These are phyloP conservation scores for Suillus decipiens DNA, from an alignment of 768 basidiomycete species.

Conservation along the genomic window DNA sequence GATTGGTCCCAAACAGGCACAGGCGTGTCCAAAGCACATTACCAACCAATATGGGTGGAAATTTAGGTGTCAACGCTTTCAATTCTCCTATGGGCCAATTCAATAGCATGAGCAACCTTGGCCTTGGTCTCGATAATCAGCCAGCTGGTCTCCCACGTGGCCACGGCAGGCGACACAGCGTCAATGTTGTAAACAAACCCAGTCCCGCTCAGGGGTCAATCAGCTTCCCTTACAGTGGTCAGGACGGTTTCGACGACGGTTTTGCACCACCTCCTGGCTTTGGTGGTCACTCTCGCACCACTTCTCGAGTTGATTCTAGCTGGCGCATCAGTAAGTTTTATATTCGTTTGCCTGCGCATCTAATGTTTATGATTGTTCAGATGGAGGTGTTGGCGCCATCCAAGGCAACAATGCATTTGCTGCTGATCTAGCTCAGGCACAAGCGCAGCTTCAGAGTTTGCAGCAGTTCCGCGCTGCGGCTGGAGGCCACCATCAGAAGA, in stretches of 20 bases:
- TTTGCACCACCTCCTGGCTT: conserved; percentile 61
- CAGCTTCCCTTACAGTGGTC: conserved; percentile 49
- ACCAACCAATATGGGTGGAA: conserved; percentile 54
- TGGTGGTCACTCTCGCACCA: conserved; percentile 73
- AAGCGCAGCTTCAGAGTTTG: conserved; percentile 93
- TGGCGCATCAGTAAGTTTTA: conserved; percentile 83
- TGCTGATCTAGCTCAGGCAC: conserved; percentile 92
- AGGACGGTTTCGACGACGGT: conserved; percentile 80
- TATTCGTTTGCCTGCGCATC: neutral
- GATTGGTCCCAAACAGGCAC: conserved; percentile 71
- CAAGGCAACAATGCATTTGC: conserved; percentile 65
- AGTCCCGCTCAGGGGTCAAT: conserved; percentile 48
- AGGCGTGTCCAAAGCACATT: conserved; percentile 87
- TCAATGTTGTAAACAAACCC: conserved; percentile 86
- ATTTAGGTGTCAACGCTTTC: conserved; percentile 41
- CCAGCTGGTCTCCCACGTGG: conserved; percentile 71
- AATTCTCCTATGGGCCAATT: conserved; percentile 63
- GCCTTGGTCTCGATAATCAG: conserved; percentile 66
- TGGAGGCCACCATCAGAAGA: conserved; percentile 93
- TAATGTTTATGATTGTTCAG: conserved; percentile 1
- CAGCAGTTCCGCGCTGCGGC: conserved; percentile 97
- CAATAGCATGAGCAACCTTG: conserved; percentile 49
- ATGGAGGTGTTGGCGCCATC: conserved; percentile 67
- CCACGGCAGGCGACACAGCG: conserved; percentile 88
- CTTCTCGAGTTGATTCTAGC: conserved; percentile 76